Conservation (phyloP, 23 red algal genomes). For the Cyanidium caldarium region DNA sequence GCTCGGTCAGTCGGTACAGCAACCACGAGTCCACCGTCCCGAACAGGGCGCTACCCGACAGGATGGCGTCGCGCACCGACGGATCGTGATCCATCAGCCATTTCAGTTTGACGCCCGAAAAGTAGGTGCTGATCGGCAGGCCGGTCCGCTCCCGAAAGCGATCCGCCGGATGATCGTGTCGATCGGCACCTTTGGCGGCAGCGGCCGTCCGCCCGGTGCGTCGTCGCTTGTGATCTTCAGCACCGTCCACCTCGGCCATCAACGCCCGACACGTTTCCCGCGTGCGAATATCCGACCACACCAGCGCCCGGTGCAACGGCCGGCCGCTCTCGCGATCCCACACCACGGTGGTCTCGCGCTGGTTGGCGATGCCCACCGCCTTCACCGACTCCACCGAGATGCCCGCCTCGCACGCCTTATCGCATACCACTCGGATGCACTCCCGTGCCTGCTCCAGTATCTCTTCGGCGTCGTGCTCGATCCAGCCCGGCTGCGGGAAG, state of each 20-base stretch:
- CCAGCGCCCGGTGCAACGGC: constrained; percentile 52
- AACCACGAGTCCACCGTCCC: constrained; percentile 88
- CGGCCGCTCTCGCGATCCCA: constrained; percentile 59
- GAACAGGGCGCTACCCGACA: constrained; percentile 49
- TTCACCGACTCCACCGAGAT: constrained; percentile 20
- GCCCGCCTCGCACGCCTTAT: not conserved
- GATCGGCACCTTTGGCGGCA: not conserved
- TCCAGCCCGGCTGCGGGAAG: constrained; percentile 48
- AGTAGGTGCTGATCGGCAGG: constrained; percentile 62
- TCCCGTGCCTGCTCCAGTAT: constrained; percentile 27
- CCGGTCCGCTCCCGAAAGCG: constrained; percentile 26
- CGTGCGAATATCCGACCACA: constrained; percentile 68
- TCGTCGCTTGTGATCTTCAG: too few relatives aligned
- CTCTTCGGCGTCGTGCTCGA: constrained; percentile 65
- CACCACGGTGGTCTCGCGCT: constrained; percentile 70
- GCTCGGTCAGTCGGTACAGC: constrained; percentile 33
- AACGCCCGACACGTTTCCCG: constrained; percentile 24
- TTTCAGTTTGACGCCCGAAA: constrained; percentile 56
- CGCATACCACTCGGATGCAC: constrained; percentile 23
- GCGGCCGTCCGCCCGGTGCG: too few relatives aligned
- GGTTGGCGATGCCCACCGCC: constrained; percentile 72
- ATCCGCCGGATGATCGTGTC: not conserved
- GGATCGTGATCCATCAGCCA: constrained; percentile 84
- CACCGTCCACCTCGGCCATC: not conserved
- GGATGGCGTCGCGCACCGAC: constrained; percentile 31